Conservation (phyloP, 345 rosid species). For the Eucalyptus tenuipes region DNA sequence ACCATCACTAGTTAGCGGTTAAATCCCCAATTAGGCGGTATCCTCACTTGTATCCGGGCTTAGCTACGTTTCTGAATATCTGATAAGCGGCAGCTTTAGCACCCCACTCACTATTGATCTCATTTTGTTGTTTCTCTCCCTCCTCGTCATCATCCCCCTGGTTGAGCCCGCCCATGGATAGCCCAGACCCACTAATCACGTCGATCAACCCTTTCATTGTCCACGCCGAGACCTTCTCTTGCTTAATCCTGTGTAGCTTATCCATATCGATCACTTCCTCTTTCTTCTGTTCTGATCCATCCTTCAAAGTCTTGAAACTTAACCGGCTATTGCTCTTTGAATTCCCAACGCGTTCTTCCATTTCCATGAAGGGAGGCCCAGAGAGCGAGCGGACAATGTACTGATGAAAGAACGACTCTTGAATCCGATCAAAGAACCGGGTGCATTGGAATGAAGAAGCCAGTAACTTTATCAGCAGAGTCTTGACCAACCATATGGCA, state of each 20-base stretch:
- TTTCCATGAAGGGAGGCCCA: slow-evolving; percentile 47
- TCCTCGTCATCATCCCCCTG: slow-evolving; percentile 7
- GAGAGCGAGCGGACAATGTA: slow-evolving; percentile 39
- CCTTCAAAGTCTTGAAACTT: slow-evolving; percentile 21
- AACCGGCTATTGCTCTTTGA: slow-evolving; percentile 11
- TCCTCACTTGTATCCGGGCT: slow-evolving; percentile 16
- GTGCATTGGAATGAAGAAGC: slow-evolving; percentile 43
- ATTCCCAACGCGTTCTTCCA: slow-evolving; percentile 15
- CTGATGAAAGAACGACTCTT: slow-evolving; percentile 56
- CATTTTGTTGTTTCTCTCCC: slow-evolving; percentile 1
- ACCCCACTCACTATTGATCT: slow-evolving; percentile 23
- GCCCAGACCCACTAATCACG: slow-evolving; percentile 8
- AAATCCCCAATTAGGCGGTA: neutral
- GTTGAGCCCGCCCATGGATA: slow-evolving; percentile 2
- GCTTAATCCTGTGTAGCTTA: slow-evolving; percentile 16
- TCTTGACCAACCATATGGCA: slow-evolving; percentile 40
- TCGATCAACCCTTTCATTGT: slow-evolving; percentile 24
- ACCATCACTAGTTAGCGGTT: neutral
- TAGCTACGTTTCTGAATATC: slow-evolving; percentile 24
- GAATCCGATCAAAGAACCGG: slow-evolving; percentile 56
- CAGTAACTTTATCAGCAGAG: slow-evolving; percentile 31
- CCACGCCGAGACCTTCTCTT: slow-evolving; percentile 24
- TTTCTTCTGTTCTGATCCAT: slow-evolving; percentile 10
- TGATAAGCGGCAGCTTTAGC: slow-evolving; percentile 23
- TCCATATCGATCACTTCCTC: slow-evolving; percentile 23